Conservation (phyloP, 345 rosid species). For the Eucalyptus pauciflora region DNA sequence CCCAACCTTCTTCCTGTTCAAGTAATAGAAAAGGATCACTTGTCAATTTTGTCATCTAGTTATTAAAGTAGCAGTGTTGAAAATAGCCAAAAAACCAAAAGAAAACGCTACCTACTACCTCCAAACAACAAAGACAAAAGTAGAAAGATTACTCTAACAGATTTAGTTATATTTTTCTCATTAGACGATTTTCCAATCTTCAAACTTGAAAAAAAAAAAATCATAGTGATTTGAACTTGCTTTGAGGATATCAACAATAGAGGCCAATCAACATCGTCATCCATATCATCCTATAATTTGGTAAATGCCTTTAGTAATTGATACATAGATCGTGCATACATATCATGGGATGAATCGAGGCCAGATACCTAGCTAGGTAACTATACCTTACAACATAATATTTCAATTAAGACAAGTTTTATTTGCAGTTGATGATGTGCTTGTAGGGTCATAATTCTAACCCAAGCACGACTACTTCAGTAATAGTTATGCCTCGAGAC, state of each 20-base stretch:
- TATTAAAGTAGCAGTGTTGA: neutral
- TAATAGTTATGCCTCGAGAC: neutral
- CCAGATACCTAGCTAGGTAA: neutral
- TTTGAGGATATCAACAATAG: neutral
- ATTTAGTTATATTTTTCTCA: neutral
- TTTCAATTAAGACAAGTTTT: neutral
- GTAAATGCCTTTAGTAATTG: neutral
- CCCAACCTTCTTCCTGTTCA: slow-evolving; percentile 93
- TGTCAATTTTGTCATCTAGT: neutral
- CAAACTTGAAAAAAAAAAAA: neutral
- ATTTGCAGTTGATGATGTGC: neutral
- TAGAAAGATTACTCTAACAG: neutral
- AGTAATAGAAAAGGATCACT: neutral
- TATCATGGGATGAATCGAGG: neutral
- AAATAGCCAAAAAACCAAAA: neutral
- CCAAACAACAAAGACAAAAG: neutral
- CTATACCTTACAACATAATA: neutral
- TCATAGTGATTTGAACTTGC: neutral
- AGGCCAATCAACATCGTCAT: neutral
- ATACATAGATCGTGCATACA: neutral
- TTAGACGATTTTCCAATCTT: neutral
- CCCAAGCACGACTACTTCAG: neutral
- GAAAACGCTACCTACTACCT: neutral
- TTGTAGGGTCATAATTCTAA: neutral
- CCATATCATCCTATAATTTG: neutral